Evolutionary conservation across 106 monocot genomes (phyloP).

Genomic region (Apostasia ramifera): DNA sequence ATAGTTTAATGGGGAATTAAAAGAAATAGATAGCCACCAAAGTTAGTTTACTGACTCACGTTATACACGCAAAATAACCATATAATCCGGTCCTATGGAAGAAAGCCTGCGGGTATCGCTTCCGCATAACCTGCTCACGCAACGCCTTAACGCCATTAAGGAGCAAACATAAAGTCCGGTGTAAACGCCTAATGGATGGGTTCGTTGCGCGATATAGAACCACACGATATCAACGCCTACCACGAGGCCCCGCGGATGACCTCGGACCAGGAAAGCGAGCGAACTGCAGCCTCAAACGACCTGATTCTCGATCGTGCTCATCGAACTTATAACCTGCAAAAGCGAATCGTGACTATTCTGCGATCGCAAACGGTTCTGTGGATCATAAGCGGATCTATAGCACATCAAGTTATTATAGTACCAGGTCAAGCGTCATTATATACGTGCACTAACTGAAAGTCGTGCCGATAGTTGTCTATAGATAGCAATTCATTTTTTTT

Average conservation of each 20-base stretch:
- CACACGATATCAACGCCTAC: conserved; percentile 19
- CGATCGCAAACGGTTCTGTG: not conserved
- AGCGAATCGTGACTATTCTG: conserved; percentile 10
- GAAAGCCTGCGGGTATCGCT: not conserved
- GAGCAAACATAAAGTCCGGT: not conserved
- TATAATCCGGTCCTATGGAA: not conserved
- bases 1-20: no score
- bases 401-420: not conserved
- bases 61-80: no score
- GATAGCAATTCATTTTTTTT: no score
- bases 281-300: conserved; percentile 36
- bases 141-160: not conserved
- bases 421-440: no score
- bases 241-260: conserved; percentile 26
- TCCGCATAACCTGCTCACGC: no score
- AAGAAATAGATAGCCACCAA: no score
- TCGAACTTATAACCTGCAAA: conserved; percentile 62
- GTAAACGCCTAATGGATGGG: not conserved
- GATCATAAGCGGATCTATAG: conserved; percentile 1
- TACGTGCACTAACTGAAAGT: no score
- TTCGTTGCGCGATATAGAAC: not conserved
- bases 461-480: no score
- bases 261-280: conserved; percentile 43
- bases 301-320: conserved; percentile 38
- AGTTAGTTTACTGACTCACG: no score